Base-by-base conservation (phyloP, 2,329 filamentous ascomycete genomes). In the Fusarium illudens region DNA sequence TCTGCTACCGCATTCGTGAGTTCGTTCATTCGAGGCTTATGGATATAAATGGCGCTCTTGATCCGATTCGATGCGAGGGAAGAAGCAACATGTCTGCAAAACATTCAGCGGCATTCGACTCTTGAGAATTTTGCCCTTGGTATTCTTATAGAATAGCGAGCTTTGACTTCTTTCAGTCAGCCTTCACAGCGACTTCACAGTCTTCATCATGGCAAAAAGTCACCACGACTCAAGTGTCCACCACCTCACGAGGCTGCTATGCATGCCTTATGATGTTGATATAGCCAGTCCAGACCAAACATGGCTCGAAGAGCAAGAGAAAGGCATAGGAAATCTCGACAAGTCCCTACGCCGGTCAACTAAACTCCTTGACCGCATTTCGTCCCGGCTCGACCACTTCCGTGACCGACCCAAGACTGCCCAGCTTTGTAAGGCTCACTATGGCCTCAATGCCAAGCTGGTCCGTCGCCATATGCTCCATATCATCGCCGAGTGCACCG, bases 381-480 rank as follows among this genome's bases (percentile, higher is more conserved):
- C 75, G 19, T 71, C 78, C 39, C 75, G 72, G 37, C 56, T 81
- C 8, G 62, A 69, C 12, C 54, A 56, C 11, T 50, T 75, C 37
- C 49, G 65, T 67, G 32, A 75, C 8, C 64, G 75, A 6, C 50
- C 49, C 8, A 70, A 76, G 15, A 68, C 65, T 11, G 79, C 81
- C 12, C 70, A 76, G 8, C 74, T 86, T 4, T 86, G 84, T 65
- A 13, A 54, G 6, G 71, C 70, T 4, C 84, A 86, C 68, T 67
- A 75, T 22, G 55, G 33, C 0, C 77, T 86, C 5, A 77, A 85
- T 37, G 76, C 82, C 0, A 78, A 76, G 36, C 65, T 85, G 11
- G 79, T 86, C 15, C 80, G 79, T 42, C 76, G 77, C 17, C 70
- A 85, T n/a, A 83, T 83, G 71, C 50, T 79, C 17, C 75, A 82